Conservation (phyloP, 352 stramenopile genomes). For the Phytophthora pinifolia region DNA sequence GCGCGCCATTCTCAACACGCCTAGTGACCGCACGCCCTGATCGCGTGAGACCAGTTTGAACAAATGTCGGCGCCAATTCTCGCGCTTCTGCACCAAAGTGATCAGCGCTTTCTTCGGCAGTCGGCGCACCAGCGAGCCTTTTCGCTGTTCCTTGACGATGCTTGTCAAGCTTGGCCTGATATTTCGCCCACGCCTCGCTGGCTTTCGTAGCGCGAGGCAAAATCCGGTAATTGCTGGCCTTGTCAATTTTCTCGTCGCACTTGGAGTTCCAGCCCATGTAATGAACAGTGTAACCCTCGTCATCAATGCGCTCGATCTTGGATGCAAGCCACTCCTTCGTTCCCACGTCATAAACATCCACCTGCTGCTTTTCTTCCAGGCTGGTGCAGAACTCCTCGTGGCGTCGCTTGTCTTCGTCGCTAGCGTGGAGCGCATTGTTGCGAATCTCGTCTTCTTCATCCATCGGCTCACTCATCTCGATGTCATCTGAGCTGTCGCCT, state of each 20-base stretch:
- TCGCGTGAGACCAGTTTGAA: slow-evolving; percentile 60
- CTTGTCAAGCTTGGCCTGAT: slow-evolving; percentile 52
- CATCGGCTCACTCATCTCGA: slow-evolving; percentile 30
- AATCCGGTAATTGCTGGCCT: slow-evolving; percentile 35
- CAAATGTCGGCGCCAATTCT: slow-evolving; percentile 43
- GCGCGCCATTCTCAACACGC: slow-evolving; percentile 42
- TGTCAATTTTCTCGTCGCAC: slow-evolving; percentile 50
- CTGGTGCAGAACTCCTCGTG: slow-evolving; percentile 35
- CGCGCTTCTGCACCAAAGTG: slow-evolving; percentile 6
- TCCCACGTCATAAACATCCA: slow-evolving; percentile 60
- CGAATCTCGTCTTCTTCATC: slow-evolving; percentile 22
- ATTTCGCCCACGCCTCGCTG: slow-evolving; percentile 36
- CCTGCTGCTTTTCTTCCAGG: slow-evolving; percentile 38
- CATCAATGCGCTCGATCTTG: slow-evolving; percentile 44
- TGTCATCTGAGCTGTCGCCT: slow-evolving; percentile 34
- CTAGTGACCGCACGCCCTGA: slow-evolving; percentile 71
- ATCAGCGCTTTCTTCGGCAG: slow-evolving; percentile 9
- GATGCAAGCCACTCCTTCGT: slow-evolving; percentile 61
- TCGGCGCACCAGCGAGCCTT: slow-evolving; percentile 12
- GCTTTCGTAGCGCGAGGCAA: slow-evolving; percentile 41
- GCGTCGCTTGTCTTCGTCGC: slow-evolving; percentile 19
- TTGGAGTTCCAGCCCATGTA: slow-evolving; percentile 72
- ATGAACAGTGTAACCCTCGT: slow-evolving; percentile 43
- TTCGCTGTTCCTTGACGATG: slow-evolving; percentile 28
- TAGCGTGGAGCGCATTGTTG: slow-evolving; percentile 12